A percentile compares a stretch with the other conserved stretches of the same genome.
phyloP scores from a whole-genome alignment of 345 rosid genomes.

The Nasturtium officinale region DNA sequence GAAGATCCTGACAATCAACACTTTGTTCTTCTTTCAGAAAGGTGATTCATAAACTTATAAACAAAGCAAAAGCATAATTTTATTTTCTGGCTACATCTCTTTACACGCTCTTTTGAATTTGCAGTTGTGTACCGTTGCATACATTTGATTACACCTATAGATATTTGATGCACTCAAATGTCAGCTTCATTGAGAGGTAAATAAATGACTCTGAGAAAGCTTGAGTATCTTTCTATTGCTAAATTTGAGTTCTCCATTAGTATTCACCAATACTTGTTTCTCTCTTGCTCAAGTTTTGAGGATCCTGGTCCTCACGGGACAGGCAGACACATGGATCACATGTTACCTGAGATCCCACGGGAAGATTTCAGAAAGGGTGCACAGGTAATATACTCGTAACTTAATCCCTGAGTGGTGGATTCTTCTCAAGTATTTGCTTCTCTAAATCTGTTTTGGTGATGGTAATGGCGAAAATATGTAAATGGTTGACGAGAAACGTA shows the following conservation, averaged over 20 bases:
- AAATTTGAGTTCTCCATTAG: not conserved
- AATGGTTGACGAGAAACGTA: slow-evolving; percentile 1
- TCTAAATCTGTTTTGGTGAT: slow-evolving; percentile 14
- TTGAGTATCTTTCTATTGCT: not conserved
- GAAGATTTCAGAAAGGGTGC: slow-evolving; percentile 99
- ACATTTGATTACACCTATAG: slow-evolving; percentile 81
- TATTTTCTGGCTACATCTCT: not conserved
- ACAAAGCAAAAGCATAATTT: not conserved
- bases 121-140: slow-evolving; percentile 94
- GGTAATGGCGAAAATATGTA: not conserved
- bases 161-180: slow-evolving; percentile 80
- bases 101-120: slow-evolving; percentile 21
- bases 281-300: slow-evolving; percentile 62
- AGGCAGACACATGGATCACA: slow-evolving; percentile 94
- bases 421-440: not conserved
- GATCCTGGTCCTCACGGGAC: slow-evolving; percentile 99
- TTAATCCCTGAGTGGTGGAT: slow-evolving; percentile 4
- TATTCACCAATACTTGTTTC: slow-evolving; percentile 10
- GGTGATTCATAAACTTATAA: slow-evolving; percentile 46
- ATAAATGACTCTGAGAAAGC: slow-evolving; percentile 1
- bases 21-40: slow-evolving; percentile 96
- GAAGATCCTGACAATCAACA: slow-evolving; percentile 90
- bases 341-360: slow-evolving; percentile 89
- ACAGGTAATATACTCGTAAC: slow-evolving; percentile 58
- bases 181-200: slow-evolving; percentile 94